phyloP scores from a whole-genome alignment of 108 stramenopile genomes.

The Craspedostauros australis region DNA sequence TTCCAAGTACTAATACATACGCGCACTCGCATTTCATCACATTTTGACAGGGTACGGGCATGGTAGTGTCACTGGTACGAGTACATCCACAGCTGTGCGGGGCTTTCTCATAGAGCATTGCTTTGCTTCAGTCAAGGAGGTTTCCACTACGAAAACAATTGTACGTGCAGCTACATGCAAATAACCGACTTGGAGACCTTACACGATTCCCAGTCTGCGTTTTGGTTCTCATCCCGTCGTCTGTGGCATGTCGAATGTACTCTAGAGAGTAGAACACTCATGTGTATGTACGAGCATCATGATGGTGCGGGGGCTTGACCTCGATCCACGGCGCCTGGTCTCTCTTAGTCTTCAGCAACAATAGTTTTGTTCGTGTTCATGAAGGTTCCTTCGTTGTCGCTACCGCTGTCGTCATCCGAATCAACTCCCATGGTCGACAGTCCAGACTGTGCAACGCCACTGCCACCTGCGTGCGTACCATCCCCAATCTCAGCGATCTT shows the following conservation, averaged over 20 bases:
- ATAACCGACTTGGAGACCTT: background rate
- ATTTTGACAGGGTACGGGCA: too few relatives aligned
- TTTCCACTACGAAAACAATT: too few relatives aligned
- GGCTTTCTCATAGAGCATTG: too few relatives aligned
- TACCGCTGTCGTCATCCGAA: constrained; percentile 8
- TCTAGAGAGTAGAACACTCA: background rate
- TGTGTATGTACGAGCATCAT: background rate
- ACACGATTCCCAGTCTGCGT: background rate
- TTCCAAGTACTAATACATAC: too few relatives aligned
- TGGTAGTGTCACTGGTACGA: too few relatives aligned
- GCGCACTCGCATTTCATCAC: too few relatives aligned
- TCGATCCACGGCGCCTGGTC: background rate
- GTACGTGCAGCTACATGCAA: too few relatives aligned
- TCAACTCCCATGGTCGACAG: constrained; percentile 1
- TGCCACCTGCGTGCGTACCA: constrained; percentile 17
- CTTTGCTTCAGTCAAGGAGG: too few relatives aligned
- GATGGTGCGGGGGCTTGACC: background rate
- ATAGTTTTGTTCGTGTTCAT: constrained; percentile 21
- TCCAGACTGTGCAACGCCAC: background rate
- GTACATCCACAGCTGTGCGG: too few relatives aligned
- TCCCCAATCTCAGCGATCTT: constrained; percentile 63
- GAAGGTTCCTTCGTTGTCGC: constrained; percentile 14
- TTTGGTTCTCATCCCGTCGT: background rate
- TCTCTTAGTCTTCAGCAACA: constrained; percentile 23
- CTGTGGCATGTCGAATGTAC: background rate